These are phyloP conservation scores for Yamadazyma paraphyllophila DNA, from an alignment of 805 yeast genomes.

Conservation along the genomic window DNA sequence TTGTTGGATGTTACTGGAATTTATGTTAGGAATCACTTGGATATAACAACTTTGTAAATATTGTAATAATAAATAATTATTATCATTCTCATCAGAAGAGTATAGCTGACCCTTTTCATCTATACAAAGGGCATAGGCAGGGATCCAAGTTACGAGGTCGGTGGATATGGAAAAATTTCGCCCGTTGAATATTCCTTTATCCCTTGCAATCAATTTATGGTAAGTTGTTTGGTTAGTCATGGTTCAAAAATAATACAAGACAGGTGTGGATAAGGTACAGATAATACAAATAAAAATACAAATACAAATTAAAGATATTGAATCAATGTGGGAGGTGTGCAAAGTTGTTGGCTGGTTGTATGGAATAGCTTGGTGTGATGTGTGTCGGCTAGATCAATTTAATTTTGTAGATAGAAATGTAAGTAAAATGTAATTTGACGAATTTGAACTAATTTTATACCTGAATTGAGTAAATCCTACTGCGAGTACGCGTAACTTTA, in stretches of 20 bases:
- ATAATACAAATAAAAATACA: not conserved
- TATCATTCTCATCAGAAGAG: slow-evolving; percentile 30
- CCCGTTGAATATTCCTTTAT: slow-evolving; percentile 35
- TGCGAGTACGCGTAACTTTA: slow-evolving; percentile 4
- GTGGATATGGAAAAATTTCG: slow-evolving; percentile 33
- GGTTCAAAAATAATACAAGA: slow-evolving; percentile 12
- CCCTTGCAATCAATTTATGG: slow-evolving; percentile 30
- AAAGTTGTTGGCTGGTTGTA: too few species aligned
- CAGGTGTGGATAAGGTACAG: not conserved
- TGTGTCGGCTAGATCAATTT: not conserved
- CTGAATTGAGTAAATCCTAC: slow-evolving; percentile 1
- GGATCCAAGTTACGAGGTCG: slow-evolving; percentile 37
- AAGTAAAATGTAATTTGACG: not conserved
- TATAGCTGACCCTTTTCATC: slow-evolving; percentile 33
- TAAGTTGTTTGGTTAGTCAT: slow-evolving; percentile 22
- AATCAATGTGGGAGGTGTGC: not conserved
- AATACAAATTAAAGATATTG: not conserved
- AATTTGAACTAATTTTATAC: not conserved
- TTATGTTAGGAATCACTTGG: slow-evolving; percentile 31
- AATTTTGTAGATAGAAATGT: not conserved
- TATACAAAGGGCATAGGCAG: slow-evolving; percentile 26
- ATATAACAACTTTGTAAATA: slow-evolving; percentile 41
- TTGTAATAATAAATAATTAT: slow-evolving; percentile 29
- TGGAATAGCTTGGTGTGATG: too few species aligned
- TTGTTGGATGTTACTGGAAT: slow-evolving; percentile 3